phyloP scores from a whole-genome alignment of 2,329 filamentous ascomycete species.

The Penicillium sp. region DNA sequence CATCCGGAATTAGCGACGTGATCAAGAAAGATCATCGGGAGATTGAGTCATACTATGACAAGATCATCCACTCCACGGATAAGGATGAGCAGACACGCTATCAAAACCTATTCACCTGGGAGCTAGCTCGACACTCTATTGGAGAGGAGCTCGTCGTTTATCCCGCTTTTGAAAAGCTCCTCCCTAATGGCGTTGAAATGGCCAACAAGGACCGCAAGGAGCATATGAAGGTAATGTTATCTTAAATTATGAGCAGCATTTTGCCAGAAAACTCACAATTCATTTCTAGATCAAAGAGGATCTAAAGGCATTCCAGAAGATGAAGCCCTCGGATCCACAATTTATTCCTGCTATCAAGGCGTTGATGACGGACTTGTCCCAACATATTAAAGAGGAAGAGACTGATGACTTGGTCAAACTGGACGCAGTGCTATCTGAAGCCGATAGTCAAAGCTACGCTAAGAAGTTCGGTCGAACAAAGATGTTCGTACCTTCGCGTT shows the following conservation, averaged over 20 bases:
- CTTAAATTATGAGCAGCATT: background rate
- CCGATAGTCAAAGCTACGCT: conserved; percentile 36
- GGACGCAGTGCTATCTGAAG: conserved; percentile 39
- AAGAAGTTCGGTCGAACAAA: conserved; percentile 51
- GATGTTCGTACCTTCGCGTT: conserved; percentile 50
- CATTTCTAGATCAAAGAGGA: conserved; percentile 48
- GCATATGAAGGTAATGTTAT: conserved; percentile 38
- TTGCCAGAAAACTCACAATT: background rate
- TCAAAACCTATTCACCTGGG: conserved; percentile 51
- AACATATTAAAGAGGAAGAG: conserved; percentile 53
- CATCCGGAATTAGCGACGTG: conserved; percentile 26
- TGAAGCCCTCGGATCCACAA: conserved; percentile 37
- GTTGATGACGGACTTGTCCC: conserved; percentile 41
- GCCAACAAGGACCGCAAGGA: conserved; percentile 48
- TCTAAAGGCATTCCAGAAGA: conserved; percentile 48
- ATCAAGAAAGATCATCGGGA: conserved; percentile 42
- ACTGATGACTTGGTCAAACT: conserved; percentile 47
- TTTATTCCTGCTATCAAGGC: conserved; percentile 44
- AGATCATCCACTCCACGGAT: conserved; percentile 39
- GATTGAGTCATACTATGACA: conserved; percentile 41
- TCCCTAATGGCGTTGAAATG: conserved; percentile 42
- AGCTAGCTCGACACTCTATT: conserved; percentile 49
- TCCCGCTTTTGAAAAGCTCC: conserved; percentile 49
- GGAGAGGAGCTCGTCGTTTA: conserved; percentile 52
- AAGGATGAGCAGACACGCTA: conserved; percentile 36